phyloP scores from a whole-genome alignment of 2,329 filamentous ascomycete genomes.

The Epichloe coenophiala region DNA sequence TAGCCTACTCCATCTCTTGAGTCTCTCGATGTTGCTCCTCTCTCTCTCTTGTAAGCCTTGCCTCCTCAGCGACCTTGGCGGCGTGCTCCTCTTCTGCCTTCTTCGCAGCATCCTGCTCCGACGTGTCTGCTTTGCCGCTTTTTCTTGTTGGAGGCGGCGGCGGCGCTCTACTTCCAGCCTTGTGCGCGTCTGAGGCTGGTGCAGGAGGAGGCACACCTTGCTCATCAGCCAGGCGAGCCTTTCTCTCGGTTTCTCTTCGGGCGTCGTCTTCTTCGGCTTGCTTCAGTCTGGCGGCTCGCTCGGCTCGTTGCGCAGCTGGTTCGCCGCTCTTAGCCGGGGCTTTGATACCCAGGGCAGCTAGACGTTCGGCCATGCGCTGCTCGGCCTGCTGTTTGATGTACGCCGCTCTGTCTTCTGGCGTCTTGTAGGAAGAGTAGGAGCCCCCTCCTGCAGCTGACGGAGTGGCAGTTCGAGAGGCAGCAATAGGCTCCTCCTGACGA shows the following conservation, averaged over 20 bases:
- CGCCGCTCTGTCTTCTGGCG: conserved; percentile 82
- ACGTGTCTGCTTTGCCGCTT: conserved; percentile 43
- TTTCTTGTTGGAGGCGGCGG: conserved; percentile 74
- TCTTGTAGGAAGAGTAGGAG: conserved; percentile 74
- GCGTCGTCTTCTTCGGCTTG: conserved; percentile 92
- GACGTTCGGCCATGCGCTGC: conserved; percentile 88
- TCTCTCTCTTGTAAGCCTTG: conserved; percentile 57
- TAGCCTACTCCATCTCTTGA: conserved; percentile 71
- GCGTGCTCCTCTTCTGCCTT: conserved; percentile 43
- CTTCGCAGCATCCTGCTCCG: conserved; percentile 39
- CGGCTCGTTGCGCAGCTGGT: conserved; percentile 67
- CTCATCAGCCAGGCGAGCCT: conserved; percentile 71
- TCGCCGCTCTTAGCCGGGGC: conserved; percentile 68
- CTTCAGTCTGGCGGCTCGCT: conserved; percentile 73
- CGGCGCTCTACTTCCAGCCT: conserved; percentile 45
- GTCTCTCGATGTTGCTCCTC: conserved; percentile 57
- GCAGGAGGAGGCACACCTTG: conserved; percentile 48
- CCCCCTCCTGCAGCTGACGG: conserved; percentile 40
- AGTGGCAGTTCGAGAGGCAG: conserved; percentile 37
- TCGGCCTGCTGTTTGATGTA: conserved; percentile 97
- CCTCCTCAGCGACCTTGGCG: conserved; percentile 49
- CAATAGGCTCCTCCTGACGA: conserved; percentile 37
- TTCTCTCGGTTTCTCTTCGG: conserved; percentile 74
- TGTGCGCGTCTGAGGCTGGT: conserved; percentile 34
- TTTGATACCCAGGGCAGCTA: conserved; percentile 86